phyloP scores from a whole-genome alignment of 306 rosid genomes.

The Castanea crenata region DNA sequence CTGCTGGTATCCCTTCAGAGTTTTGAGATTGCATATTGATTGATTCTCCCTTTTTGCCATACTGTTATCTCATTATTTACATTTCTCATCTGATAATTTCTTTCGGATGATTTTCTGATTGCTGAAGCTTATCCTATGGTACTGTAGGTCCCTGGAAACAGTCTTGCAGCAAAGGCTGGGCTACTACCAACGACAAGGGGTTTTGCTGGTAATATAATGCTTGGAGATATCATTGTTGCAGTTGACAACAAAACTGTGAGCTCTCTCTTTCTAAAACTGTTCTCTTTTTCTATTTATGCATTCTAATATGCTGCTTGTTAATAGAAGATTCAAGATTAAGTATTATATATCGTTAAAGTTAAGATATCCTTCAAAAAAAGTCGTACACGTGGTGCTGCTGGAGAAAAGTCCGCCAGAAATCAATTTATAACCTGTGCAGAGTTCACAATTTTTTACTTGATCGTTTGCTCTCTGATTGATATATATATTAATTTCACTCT shows the following conservation, averaged over 20 bases:
- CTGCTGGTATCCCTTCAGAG: slow-evolving; percentile 50
- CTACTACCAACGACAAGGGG: slow-evolving; percentile 81
- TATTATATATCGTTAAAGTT: background rate
- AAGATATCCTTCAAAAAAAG: background rate
- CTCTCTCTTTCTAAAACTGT: slow-evolving; percentile 24
- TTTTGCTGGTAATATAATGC: slow-evolving; percentile 81
- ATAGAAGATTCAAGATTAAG: too few species aligned
- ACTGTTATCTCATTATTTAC: background rate
- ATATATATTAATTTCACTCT: background rate
- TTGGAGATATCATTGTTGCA: slow-evolving; percentile 82
- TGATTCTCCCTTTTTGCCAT: background rate
- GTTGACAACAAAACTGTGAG: slow-evolving; percentile 83
- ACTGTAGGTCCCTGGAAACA: slow-evolving; percentile 75
- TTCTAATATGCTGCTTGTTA: background rate
- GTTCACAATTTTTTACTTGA: background rate
- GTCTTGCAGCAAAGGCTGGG: slow-evolving; percentile 83
- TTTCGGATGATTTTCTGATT: slow-evolving; percentile 9
- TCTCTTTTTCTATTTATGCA: slow-evolving; percentile 5
- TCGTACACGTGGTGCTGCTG: too few species aligned
- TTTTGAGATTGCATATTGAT: background rate
- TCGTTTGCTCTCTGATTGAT: background rate
- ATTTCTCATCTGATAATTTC: background rate
- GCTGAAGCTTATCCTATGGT: slow-evolving; percentile 1
- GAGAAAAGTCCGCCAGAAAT: background rate
- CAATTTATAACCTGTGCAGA: background rate